Evolutionary conservation across 2,329 filamentous ascomycete species (phyloP), one percentile per base, ranked within the genome.

Genomic region (Juglanconis sp.): DNA sequence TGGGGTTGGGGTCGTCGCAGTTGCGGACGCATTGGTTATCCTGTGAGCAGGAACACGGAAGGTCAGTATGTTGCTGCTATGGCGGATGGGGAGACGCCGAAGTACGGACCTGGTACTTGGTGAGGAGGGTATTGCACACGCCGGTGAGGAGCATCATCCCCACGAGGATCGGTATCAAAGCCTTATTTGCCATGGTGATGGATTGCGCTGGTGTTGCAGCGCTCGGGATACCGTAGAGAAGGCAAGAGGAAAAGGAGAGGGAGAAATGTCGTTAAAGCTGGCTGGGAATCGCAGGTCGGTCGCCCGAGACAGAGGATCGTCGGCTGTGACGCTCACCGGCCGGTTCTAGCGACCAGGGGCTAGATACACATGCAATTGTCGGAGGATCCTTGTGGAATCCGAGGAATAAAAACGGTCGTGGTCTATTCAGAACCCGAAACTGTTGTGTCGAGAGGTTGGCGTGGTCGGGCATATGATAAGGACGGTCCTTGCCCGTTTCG

Each of bases 1-100:
- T 82, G 9, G 85, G 84, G 68, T 91, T 79, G 30, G 84, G 79
- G 62, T 85, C 81, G 68, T 91, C 86, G 79, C 95, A 99, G 78
- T 98, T 87, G 66, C 90, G 85, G 46, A 98, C 91, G 77, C 95
- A 99, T 87, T 97, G 92, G 81, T 96, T 96, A 74, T 99, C 95
- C 91, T 92, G 51, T 54, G 6, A 11, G 5, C 17, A 24, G 15
- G 3, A n/a, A 46, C 17, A 5, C 3, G 24, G 30, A 55, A 51
- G 13, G 38, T 56, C 34, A 47, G 48, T 78, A 62, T 46, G 56
- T 57, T 59, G 17, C 38, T 31, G 53, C 50, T 6, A 49, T 44
- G 17, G 13, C 3, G 11, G 35, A 34, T 9, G 24, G 49, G 50
- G 30, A 46, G 17, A 31, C 46, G 36, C 52, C 53, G 55, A 32